A percentile compares a stretch with the other conserved stretches of the same genome.
These are phyloP conservation scores for Fennellomyces sp. DNA, from an alignment of 371 early-diverging fungal genomes.

Conservation along the genomic window DNA sequence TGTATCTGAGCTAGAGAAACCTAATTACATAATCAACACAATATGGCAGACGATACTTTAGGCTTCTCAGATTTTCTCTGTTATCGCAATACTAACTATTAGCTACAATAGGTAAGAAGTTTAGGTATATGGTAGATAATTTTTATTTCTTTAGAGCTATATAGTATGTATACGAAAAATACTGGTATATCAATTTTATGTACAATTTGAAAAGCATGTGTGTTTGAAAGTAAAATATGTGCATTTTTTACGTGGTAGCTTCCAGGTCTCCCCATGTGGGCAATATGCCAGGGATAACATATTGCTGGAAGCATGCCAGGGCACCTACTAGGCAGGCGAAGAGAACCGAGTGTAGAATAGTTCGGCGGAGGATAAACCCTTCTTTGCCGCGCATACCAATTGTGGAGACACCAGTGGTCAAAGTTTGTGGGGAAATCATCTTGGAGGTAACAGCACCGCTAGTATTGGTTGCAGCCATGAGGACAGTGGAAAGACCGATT, in stretches of 20 bases:
- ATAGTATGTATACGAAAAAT: too few relatives aligned
- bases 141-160: too few relatives aligned
- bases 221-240: neutral
- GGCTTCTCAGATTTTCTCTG: too few relatives aligned
- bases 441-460: constrained; percentile 49
- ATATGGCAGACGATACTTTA: too few relatives aligned
- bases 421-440: constrained; percentile 55
- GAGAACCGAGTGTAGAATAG: constrained; percentile 45
- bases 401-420: constrained; percentile 54
- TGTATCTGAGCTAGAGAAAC: too few relatives aligned
- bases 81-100: too few relatives aligned
- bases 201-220: too few relatives aligned
- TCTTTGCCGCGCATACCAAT: constrained; percentile 52
- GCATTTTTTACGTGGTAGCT: neutral
- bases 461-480: constrained; percentile 54
- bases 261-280: constrained; percentile 20
- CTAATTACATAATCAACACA: too few relatives aligned
- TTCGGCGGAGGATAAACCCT: constrained; percentile 40
- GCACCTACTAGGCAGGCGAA: constrained; percentile 44
- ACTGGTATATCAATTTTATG: too few relatives aligned
- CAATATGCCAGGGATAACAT: constrained; percentile 50
- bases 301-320: constrained; percentile 47
- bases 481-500: constrained; percentile 44
- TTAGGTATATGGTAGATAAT: too few relatives aligned
- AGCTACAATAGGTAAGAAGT: too few relatives aligned